phyloP scores from a whole-genome alignment of 1,284 basidiomycete species.

The Anthracocystis panici-leucophaei region DNA sequence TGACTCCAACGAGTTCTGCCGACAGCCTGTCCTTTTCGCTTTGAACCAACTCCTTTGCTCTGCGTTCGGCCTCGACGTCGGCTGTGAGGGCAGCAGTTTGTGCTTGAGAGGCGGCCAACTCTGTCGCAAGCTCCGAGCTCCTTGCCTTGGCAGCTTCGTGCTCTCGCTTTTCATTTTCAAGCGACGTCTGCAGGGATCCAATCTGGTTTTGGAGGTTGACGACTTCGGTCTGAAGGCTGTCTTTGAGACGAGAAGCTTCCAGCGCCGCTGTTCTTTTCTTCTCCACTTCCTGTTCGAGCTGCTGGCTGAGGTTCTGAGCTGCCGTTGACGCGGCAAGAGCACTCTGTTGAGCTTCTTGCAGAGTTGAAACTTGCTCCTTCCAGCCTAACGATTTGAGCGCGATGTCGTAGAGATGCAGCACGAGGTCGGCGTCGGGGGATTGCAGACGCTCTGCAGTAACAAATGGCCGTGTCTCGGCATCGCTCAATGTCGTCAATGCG shows the following conservation, averaged over 20 bases:
- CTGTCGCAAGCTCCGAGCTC: slow-evolving; percentile 25
- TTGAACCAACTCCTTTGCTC: slow-evolving; percentile 43
- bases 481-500: slow-evolving; percentile 28
- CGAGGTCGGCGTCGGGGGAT: slow-evolving; percentile 37
- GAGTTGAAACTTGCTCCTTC: slow-evolving; percentile 18
- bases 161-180: slow-evolving; percentile 46
- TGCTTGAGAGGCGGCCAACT: slow-evolving; percentile 36
- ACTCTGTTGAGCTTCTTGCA: slow-evolving; percentile 15
- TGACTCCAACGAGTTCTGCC: slow-evolving; percentile 49
- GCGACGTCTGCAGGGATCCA: slow-evolving; percentile 30
- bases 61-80: slow-evolving; percentile 43
- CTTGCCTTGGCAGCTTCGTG: slow-evolving; percentile 38
- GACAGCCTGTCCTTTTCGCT: slow-evolving; percentile 47
- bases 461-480: slow-evolving; percentile 11
- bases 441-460: slow-evolving; percentile 31
- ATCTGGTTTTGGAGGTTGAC: slow-evolving; percentile 44
- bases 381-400: slow-evolving; percentile 26
- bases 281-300: slow-evolving; percentile 34
- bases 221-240: slow-evolving; percentile 40
- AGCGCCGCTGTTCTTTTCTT: slow-evolving; percentile 12
- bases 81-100: slow-evolving; percentile 37
- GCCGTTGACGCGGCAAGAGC: slow-evolving; percentile 3
- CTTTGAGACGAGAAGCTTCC: slow-evolving; percentile 34
- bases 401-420: slow-evolving; percentile 44
- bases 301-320: slow-evolving; percentile 12